Conservation (phyloP, 2,329 filamentous ascomycete species). For the Microthyrium microscopicum region DNA sequence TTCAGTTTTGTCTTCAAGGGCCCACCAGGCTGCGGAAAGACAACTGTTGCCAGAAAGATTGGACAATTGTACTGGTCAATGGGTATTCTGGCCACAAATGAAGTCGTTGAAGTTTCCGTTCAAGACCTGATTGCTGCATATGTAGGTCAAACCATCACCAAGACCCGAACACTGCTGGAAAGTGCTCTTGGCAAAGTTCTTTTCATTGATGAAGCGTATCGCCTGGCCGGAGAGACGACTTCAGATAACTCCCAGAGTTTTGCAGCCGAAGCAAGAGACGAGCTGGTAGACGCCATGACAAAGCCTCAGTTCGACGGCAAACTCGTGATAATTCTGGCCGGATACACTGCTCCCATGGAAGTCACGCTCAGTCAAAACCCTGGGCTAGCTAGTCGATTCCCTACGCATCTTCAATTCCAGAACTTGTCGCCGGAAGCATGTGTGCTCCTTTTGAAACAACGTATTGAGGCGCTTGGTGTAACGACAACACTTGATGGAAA, state of each 20-base stretch:
- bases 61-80: not conserved
- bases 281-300: not conserved
- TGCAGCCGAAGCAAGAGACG: not conserved
- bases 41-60: not conserved
- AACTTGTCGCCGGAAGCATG: not conserved
- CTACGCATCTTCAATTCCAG: not conserved
- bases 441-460: too few species aligned
- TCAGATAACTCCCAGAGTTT: not conserved
- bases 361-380: not conserved
- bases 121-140: not conserved
- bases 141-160: not conserved
- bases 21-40: slow-evolving; percentile 6
- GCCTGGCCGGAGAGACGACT: too few species aligned
- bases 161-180: not conserved
- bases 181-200: slow-evolving; percentile 48
- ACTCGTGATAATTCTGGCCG: slow-evolving; percentile 4
- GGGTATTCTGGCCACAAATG: not conserved
- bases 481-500: not conserved
- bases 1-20: slow-evolving; percentile 13
- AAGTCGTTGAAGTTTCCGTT: not conserved
- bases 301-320: slow-evolving; percentile 5
- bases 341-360: slow-evolving; percentile 1
- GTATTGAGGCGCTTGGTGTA: not conserved
- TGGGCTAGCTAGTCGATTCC: slow-evolving; percentile 5
- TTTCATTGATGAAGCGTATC: slow-evolving; percentile 68